These are phyloP conservation scores for Venturia carpophila DNA, from an alignment of 2,329 filamentous ascomycete genomes.

Conservation along the genomic window DNA sequence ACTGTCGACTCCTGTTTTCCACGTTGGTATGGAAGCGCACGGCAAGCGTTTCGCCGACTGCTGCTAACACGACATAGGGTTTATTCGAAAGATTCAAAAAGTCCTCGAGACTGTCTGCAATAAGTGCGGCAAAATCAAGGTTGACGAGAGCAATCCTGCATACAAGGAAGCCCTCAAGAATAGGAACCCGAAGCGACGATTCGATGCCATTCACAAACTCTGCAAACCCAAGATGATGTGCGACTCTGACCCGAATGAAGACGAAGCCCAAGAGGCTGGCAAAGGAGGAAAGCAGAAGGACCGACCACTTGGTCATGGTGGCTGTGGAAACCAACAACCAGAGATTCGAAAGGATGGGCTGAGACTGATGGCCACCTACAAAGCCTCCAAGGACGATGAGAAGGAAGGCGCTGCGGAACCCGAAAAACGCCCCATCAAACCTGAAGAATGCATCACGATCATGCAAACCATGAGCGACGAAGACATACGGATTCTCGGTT, in stretches of 20 bases:
- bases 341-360: slow-evolving; percentile 81
- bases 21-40: slow-evolving; percentile 50
- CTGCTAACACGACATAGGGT: slow-evolving; percentile 53
- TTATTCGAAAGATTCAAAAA: slow-evolving; percentile 99
- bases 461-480: slow-evolving; percentile 76
- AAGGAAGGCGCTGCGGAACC: slow-evolving; percentile 56
- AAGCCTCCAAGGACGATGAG: slow-evolving; percentile 60
- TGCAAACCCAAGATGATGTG: slow-evolving; percentile 85
- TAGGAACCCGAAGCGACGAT: slow-evolving; percentile 88
- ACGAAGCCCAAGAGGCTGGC: slow-evolving; percentile 44
- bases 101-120: slow-evolving; percentile 97
- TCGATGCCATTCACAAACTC: slow-evolving; percentile 83
- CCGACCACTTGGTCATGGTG: slow-evolving; percentile 57
- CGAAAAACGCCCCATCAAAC: slow-evolving; percentile 75
- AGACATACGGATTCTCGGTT: slow-evolving; percentile 77
- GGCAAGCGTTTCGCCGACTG: slow-evolving; percentile 6
- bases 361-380: slow-evolving; percentile 71
- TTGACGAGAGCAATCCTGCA: slow-evolving; percentile 84
- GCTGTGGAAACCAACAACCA: slow-evolving; percentile 87
- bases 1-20: slow-evolving; percentile 90
- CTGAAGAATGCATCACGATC: slow-evolving; percentile 76
- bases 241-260: slow-evolving; percentile 64
- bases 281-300: slow-evolving; percentile 47
- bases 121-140: slow-evolving; percentile 95
- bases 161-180: slow-evolving; percentile 75